Evolutionary conservation across 345 rosid genomes (phyloP), one percentile per base, ranked within the genome.

Genomic region (Brassica incana): DNA sequence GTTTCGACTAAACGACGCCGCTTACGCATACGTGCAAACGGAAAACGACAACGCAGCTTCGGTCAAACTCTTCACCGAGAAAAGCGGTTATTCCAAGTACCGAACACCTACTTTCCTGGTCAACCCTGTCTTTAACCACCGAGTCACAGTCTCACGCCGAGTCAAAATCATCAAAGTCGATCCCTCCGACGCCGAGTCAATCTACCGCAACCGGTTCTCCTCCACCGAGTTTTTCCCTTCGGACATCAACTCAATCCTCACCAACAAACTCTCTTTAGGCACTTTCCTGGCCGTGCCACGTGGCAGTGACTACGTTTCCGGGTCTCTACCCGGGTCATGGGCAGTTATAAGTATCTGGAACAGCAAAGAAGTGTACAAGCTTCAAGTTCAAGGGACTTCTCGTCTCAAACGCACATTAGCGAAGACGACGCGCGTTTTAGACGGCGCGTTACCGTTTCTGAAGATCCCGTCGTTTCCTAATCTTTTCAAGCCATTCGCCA

Each of bases 211-310:
- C 35, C 90, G 91, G 3, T 90, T 95, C 84, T 84, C 97, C 69
- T 86, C 97, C 71, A 90, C 92, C 66, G 99, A 95, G 89, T 95
- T 95, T 81, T 95, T 95, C 84, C 99, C 99, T 0, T 86, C 90
- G 0, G 99, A 95, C 85, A 87, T 95, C 64, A 97, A 88, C 83
- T 88, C 98, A 9, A 90, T 96, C 14, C 90, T 95, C 59, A 76
- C 78, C 30, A 96, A 96, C 85, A 84, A 85, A 38, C 97, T 93
- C 54, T 87, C 77, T 6, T 75, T 96, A 2, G 99, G 98, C 0
- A 93, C 95, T 10, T 93, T 88, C 73, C 15, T 96, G n/a, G 97
- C 99, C 1, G 82, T 90, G 74, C 93, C 98, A 73, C 88, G 86
- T 58, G 95, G 85, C 32, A 27, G 25, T 8, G 56, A 29, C 56